Evolutionary conservation across 2,329 filamentous ascomycete species (phyloP), one percentile per base, ranked within the genome.

Genomic region (Amphichorda felina): DNA sequence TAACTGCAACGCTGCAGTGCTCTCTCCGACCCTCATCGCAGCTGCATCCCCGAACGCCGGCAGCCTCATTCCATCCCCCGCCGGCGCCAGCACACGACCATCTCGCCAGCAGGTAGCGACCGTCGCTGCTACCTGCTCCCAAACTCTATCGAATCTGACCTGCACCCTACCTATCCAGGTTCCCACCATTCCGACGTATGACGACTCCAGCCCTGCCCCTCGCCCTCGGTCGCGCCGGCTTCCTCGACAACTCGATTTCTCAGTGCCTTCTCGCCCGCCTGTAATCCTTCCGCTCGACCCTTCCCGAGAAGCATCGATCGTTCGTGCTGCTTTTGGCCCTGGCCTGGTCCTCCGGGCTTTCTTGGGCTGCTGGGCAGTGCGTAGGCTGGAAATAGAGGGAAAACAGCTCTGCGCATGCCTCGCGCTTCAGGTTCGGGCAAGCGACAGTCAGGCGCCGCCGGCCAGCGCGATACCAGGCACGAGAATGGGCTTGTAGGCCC

Each of bases 401-500:
- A 31, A 18, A 18, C 29, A 17, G 10, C 19, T 16, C 28, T 30
- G 60, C 67, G 68, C 68, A 76, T 76, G 72, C 70, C 72, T 75
- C 72, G 72, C 56, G 67, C 63, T 53, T 63, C 69, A 50, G 64
- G 61, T 56, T 67, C 67, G 56, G 57, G 64, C 57, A 76, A 76
- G 68, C 70, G 71, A 73, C 69, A 74, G 58, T 65, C 68, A 63
- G 68, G 66, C 62, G 66, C 67, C 55, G 61, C 61, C 46, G 80
- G 68, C 63, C 71, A 78, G 58, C 76, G 77, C 64, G 80, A 80
- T 61, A 75, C 69, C 52, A 77, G 82, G 59, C 82, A 93, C 64
- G 87, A 94, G 64, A 87, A 84, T 79, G 86, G 85, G 54, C 70
- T 86, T 58, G 81, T 87, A 70, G 79, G 79, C 51, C 54, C 59